Evolutionary conservation across 2,329 filamentous ascomycete species (phyloP).

Genomic region (Exophiala viscosa): DNA sequence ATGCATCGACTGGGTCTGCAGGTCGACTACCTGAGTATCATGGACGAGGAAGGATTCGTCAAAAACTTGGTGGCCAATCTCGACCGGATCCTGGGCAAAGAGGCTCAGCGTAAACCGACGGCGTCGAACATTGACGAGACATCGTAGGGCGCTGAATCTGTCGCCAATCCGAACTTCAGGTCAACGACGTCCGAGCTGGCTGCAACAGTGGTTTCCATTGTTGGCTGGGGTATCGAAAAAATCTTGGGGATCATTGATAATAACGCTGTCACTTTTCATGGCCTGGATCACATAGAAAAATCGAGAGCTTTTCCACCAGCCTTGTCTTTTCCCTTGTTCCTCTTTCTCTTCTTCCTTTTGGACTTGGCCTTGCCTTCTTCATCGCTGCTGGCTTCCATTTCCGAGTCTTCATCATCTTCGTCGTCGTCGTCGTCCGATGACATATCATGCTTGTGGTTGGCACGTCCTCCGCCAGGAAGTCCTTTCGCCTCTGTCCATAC

Average conservation of each 20-base stretch:
- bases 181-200: too few relatives aligned
- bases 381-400: conserved; percentile 43
- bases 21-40: too few relatives aligned
- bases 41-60: too few relatives aligned
- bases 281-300: conserved; percentile 19
- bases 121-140: too few relatives aligned
- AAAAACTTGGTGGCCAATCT: too few relatives aligned
- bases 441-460: conserved; percentile 34
- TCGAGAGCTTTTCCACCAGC: conserved; percentile 27
- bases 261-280: background rate
- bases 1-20: too few relatives aligned
- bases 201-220: too few relatives aligned
- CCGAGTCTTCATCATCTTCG: conserved; percentile 43
- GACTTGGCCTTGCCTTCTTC: conserved; percentile 47
- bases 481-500: conserved; percentile 74
- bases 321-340: conserved; percentile 42
- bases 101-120: too few relatives aligned
- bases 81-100: too few relatives aligned
- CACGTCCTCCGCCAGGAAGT: conserved; percentile 40
- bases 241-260: background rate
- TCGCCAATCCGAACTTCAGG: too few relatives aligned
- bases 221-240: too few relatives aligned
- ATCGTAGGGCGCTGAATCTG: too few relatives aligned
- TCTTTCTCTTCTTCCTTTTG: conserved; percentile 46
- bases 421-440: conserved; percentile 44